Base-by-base conservation (phyloP, 257 asterid species). In the Capsicum pubescens region DNA sequence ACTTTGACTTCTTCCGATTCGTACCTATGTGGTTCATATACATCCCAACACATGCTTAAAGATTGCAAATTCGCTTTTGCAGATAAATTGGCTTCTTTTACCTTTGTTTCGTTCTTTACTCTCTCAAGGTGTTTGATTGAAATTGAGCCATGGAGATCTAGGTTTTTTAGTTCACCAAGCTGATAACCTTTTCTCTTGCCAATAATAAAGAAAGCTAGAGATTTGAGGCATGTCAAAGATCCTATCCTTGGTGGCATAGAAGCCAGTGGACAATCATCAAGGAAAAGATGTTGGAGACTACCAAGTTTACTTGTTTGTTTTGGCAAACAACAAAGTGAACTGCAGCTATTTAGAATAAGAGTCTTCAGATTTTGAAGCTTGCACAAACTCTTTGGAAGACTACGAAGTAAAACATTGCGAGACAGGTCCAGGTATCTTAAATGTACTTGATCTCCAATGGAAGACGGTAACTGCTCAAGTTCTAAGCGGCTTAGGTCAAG, bases 101-200 rank as follows among this genome's bases (percentile, higher is more conserved):
- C 66, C 12, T 59, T 32, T 0, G 0, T 59, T 17, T 8, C 66
- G 6, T 59, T 59, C 10, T 59, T 59, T 11, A 59, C 66, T 59
- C 66, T 59, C 13, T 59, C 66, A 59, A 59, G 35, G 4, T n/a
- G 2, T 3, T 0, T 59, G 66, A 59, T 59, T n/a, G 42, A 6
- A 19, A 89, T 86, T 3, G 17, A 3, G 10, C 89, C 88, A 17
- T 64, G 19, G 7, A 86, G 88, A 14, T 89, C 77, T 80, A 89
- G 79, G 79, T 59, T 59, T 59, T 2, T 26, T 59, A 59, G 3
- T 59, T 59, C 66, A 17, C 66, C 66, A 17, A 59, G 66, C 7
- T 59, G 66, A 59, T n/a, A n/a, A 17, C 66, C 32, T 59, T 59
- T 59, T 26, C 32, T n/a, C 66, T n/a, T 5, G 12, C 66, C 32